These are phyloP conservation scores for Pseudozyma thailandica DNA, from an alignment of 1,284 basidiomycete species.

Conservation along the genomic window DNA sequence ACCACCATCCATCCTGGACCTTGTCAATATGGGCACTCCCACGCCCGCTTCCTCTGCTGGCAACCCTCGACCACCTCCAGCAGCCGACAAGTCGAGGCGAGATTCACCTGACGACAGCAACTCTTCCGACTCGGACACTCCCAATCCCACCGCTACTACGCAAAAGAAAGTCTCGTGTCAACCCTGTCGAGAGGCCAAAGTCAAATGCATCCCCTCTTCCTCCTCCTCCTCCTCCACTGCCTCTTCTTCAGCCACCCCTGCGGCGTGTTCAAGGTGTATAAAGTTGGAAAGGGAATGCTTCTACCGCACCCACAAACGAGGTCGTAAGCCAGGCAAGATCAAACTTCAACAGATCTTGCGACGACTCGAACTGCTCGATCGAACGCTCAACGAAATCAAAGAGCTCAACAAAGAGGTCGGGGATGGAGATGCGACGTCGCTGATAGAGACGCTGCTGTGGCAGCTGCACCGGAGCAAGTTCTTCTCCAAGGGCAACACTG, in stretches of 20 bases:
- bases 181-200: conserved; percentile 39
- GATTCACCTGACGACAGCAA: no score
- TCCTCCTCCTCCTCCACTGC: neutral
- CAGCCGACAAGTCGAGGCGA: no score
- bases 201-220: conserved; percentile 29
- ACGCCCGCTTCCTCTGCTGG: neutral
- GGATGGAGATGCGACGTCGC: conserved; percentile 22
- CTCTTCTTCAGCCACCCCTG: neutral
- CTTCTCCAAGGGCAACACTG: conserved; percentile 9
- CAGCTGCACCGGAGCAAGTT: conserved; percentile 40
- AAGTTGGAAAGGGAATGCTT: conserved; percentile 32
- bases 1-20: neutral
- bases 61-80: no score
- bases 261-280: conserved; percentile 19
- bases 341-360: conserved; percentile 42
- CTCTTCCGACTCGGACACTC: neutral
- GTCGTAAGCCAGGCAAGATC: conserved; percentile 46
- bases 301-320: conserved; percentile 33
- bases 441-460: conserved; percentile 32
- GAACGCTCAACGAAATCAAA: conserved; percentile 27
- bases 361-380: conserved; percentile 26
- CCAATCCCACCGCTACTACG: neutral
- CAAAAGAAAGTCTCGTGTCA: conserved; percentile 39
- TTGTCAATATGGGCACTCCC: neutral
- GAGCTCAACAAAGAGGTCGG: conserved; percentile 28